phyloP scores from a whole-genome alignment of 257 asterid species.

The Nicotiana otophora region DNA sequence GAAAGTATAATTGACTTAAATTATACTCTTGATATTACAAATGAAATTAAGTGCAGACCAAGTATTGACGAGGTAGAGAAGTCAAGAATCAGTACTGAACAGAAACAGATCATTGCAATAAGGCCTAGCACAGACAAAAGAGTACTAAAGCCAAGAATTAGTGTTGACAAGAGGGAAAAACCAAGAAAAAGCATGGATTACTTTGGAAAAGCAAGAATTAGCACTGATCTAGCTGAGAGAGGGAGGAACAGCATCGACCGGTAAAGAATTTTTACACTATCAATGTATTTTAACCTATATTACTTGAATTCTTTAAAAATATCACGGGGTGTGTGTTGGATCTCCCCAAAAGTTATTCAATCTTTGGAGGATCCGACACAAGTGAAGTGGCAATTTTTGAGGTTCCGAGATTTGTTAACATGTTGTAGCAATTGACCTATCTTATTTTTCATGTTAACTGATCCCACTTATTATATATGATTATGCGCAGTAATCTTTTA shows the following conservation, averaged over 20 bases:
- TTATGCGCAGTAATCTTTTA: not conserved
- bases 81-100: conserved; percentile 4
- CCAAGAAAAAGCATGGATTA: conserved; percentile 3
- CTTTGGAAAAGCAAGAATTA: not conserved
- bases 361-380: too few relatives aligned
- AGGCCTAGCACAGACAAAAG: conserved; percentile 7
- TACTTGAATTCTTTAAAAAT: too few relatives aligned
- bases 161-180: conserved; percentile 7
- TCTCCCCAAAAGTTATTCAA: too few relatives aligned
- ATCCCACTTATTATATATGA: not conserved
- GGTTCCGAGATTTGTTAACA: not conserved
- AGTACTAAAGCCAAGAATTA: conserved; percentile 4
- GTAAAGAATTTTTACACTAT: not conserved
- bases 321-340: too few relatives aligned
- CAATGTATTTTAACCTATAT: too few relatives aligned
- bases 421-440: not conserved
- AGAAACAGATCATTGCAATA: not conserved
- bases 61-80: conserved; percentile 2
- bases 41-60: conserved; percentile 3
- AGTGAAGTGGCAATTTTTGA: too few relatives aligned
- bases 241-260: conserved; percentile 3
- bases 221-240: conserved; percentile 6
- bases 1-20: not conserved
- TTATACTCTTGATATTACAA: conserved; percentile 5
- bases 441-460: not conserved